Conservation (phyloP, 805 yeast genomes). For the Alloascoidea hylecoeti region DNA sequence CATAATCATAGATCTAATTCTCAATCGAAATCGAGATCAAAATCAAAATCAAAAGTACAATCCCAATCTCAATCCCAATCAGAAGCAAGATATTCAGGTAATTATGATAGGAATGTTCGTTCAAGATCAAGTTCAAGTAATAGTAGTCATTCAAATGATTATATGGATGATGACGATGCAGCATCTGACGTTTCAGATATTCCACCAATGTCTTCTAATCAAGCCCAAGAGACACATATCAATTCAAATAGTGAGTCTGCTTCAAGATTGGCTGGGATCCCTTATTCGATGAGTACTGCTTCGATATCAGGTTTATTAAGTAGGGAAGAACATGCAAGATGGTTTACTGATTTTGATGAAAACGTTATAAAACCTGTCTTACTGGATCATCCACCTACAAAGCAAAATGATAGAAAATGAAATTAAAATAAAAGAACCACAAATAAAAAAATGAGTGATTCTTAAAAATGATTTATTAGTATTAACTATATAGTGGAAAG, state of each 20-base stretch:
- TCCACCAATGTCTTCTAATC: conserved; percentile 15
- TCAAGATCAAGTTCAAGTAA: conserved; percentile 3
- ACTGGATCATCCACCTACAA: conserved; percentile 38
- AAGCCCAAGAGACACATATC: background rate
- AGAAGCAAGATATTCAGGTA: too few relatives aligned
- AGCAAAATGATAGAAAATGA: too few relatives aligned
- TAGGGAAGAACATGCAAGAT: conserved; percentile 65
- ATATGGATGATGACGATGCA: conserved; percentile 17
- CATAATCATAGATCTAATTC: conserved; percentile 5
- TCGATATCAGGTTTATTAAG: background rate
- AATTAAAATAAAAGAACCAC: too few relatives aligned
- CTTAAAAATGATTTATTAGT: too few relatives aligned
- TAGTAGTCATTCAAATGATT: conserved; percentile 10
- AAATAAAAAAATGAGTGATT: too few relatives aligned
- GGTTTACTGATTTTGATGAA: conserved; percentile 93
- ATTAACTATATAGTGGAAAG: too few relatives aligned
- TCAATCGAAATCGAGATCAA: too few relatives aligned
- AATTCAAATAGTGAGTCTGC: background rate
- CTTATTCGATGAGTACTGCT: background rate
- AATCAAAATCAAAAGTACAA: conserved; percentile 1
- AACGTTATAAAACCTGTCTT: conserved; percentile 87
- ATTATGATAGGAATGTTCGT: background rate
- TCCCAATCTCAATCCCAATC: too few relatives aligned
- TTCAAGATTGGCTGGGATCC: conserved; percentile 3
- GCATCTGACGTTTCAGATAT: conserved; percentile 18